Percentiles rank a stretch among this genome's conserved stretches.
Evolutionary conservation across 176 grass and related monocot genomes (phyloP).

Genomic region (Musa itinerans): DNA sequence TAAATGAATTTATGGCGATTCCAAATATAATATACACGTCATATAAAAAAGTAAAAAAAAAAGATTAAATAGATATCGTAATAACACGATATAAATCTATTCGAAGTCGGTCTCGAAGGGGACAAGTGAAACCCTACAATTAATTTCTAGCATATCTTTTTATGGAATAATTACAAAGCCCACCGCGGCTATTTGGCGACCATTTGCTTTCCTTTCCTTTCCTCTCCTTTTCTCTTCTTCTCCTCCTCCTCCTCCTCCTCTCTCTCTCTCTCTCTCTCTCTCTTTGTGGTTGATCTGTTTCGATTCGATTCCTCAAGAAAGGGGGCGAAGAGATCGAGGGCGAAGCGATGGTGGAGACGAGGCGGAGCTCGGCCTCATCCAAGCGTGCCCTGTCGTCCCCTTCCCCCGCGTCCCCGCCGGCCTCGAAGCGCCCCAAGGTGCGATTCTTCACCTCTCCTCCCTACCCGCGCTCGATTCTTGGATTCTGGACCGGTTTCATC

Average conservation of each 20-base stretch:
- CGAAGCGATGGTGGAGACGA: constrained; percentile 81
- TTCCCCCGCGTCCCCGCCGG: constrained; percentile 35
- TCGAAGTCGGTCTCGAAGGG: neutral
- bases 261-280: neutral
- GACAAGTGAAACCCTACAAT: constrained; percentile 10
- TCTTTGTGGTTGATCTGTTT: neutral
- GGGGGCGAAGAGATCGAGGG: neutral
- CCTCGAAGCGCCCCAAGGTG: constrained; percentile 81
- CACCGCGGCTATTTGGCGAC: neutral
- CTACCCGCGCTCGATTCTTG: constrained; percentile 14
- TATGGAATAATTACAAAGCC: neutral
- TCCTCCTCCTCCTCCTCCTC: too few relatives aligned
- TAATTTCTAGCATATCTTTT: neutral
- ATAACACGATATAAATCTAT: too few relatives aligned
- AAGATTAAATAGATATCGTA: too few relatives aligned
- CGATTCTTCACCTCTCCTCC: constrained; percentile 17
- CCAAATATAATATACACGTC: too few relatives aligned
- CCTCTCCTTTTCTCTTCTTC: neutral
- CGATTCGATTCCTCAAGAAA: neutral
- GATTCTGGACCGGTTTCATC: neutral
- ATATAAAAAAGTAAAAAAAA: too few relatives aligned
- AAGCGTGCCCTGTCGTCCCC: constrained; percentile 20
- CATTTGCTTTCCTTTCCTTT: neutral
- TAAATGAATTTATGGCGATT: too few relatives aligned
- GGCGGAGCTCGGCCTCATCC: constrained; percentile 73